Conservation (phyloP, 2,329 filamentous ascomycete species). For the Emericellopsis atlantica region DNA sequence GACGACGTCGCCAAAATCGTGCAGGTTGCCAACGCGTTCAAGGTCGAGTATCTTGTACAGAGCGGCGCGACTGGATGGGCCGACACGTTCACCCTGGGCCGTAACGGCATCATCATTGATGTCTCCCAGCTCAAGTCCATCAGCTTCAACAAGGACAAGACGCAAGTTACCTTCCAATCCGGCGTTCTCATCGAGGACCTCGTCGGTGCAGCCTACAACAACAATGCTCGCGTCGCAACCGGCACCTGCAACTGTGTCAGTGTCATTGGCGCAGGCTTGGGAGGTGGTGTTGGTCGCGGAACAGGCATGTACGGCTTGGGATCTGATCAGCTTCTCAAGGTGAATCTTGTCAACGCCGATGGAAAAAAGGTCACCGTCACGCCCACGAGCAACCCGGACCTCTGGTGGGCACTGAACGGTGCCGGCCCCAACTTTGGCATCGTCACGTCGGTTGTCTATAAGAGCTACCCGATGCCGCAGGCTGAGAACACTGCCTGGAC, state of each 20-base stretch:
- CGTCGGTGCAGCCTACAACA: neutral
- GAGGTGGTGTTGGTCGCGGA: neutral
- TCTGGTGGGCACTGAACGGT: conserved; percentile 45
- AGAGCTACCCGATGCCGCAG: conserved; percentile 19
- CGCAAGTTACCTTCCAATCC: neutral
- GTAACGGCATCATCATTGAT: neutral
- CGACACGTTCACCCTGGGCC: neutral
- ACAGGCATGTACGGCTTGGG: conserved; percentile 2
- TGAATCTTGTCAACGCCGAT: conserved; percentile 23
- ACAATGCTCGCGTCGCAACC: neutral
- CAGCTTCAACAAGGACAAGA: neutral
- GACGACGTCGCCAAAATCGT: neutral
- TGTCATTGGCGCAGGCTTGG: neutral
- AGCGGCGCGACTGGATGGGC: neutral
- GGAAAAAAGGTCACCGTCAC: conserved; percentile 30
- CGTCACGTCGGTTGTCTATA: conserved; percentile 28
- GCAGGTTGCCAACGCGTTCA: neutral
- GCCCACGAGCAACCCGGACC: conserved; percentile 27
- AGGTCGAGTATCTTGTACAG: neutral
- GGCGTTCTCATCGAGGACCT: neutral
- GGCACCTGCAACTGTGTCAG: neutral
- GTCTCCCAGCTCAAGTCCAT: neutral
- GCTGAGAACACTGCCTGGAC: neutral
- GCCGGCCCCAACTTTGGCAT: conserved; percentile 46
- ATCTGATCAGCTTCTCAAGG: conserved; percentile 1